A percentile compares a stretch with the other conserved stretches of the same genome.
Evolutionary conservation across 2,329 filamentous ascomycete species (phyloP).

Genomic region (Beauveria australis): DNA sequence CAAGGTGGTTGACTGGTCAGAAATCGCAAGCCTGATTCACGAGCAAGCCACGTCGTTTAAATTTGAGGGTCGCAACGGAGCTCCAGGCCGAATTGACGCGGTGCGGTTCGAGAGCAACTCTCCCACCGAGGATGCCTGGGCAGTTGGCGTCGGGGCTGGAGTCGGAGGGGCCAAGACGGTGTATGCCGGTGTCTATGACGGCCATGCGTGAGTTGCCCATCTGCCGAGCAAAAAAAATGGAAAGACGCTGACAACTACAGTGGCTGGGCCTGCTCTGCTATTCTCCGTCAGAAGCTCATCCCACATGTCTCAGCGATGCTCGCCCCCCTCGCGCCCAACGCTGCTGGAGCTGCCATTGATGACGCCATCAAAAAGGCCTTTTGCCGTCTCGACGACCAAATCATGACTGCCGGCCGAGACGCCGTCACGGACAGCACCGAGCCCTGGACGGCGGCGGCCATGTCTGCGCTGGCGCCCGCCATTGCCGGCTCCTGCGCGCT

Average conservation of each 20-base stretch:
- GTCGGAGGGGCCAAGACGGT: conserved; percentile 20
- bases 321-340: conserved; percentile 19
- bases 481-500: conserved; percentile 54
- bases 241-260: conserved; percentile 16
- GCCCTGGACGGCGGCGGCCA: conserved; percentile 20
- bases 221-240: not conserved
- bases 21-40: conserved; percentile 23
- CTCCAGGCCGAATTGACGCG: conserved; percentile 25
- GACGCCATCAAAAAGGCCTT: conserved; percentile 51
- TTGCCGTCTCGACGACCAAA: conserved; percentile 46
- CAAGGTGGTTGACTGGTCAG: conserved; percentile 17
- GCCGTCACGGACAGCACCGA: conserved; percentile 22
- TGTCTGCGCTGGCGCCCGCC: conserved; percentile 27
- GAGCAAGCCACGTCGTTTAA: conserved; percentile 22
- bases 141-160: conserved; percentile 23
- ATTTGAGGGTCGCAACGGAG: conserved; percentile 20
- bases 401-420: conserved; percentile 32
- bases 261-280: conserved; percentile 33
- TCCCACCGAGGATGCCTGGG: conserved; percentile 29
- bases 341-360: conserved; percentile 40
- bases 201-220: conserved; percentile 34
- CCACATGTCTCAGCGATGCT: conserved; percentile 32
- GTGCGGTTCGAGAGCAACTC: conserved; percentile 27
- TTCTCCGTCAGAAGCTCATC: conserved; percentile 33
- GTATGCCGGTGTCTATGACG: conserved; percentile 37